These are phyloP conservation scores for Naganishia onofrii DNA, from an alignment of 768 basidiomycete species.

Conservation along the genomic window DNA sequence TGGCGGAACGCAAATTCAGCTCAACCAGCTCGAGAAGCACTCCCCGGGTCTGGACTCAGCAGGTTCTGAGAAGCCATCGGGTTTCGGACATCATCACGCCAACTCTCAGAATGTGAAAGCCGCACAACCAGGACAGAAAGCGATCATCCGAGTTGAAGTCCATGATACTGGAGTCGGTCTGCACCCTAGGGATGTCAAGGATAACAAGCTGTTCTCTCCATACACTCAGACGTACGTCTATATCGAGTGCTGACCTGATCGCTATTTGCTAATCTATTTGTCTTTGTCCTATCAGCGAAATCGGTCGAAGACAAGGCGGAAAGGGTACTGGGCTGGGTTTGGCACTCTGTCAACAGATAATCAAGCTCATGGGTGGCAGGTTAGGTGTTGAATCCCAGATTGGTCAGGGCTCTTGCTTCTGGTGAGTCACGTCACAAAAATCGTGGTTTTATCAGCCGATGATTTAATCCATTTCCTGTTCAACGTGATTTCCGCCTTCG, in stretches of 20 bases:
- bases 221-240: constrained; percentile 49
- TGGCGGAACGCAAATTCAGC: constrained; percentile 10
- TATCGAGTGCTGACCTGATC: constrained; percentile 58
- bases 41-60: background rate
- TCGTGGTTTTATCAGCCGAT: background rate
- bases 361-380: constrained; percentile 70
- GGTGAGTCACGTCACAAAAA: constrained; percentile 52
- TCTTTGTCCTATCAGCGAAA: constrained; percentile 48
- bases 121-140: constrained; percentile 34
- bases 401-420: constrained; percentile 74
- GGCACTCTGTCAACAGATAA: constrained; percentile 74
- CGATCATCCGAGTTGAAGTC: constrained; percentile 74
- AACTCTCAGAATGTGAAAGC: constrained; percentile 4
- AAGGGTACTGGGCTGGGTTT: constrained; percentile 70
- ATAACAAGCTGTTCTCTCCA: constrained; percentile 53
- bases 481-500: background rate
- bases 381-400: constrained; percentile 57
- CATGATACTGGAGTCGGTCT: constrained; percentile 70
- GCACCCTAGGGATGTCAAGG: constrained; percentile 64
- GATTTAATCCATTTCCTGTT: background rate
- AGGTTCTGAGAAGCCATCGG: constrained; percentile 4
- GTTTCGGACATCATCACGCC: background rate
- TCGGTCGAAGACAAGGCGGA: constrained; percentile 56
- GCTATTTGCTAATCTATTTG: constrained; percentile 28
- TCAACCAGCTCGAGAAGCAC: constrained; percentile 10